Evolutionary conservation across 805 yeast species (phyloP), one percentile per base, ranked within the genome.

Genomic region (Kazachstania martiniae): DNA sequence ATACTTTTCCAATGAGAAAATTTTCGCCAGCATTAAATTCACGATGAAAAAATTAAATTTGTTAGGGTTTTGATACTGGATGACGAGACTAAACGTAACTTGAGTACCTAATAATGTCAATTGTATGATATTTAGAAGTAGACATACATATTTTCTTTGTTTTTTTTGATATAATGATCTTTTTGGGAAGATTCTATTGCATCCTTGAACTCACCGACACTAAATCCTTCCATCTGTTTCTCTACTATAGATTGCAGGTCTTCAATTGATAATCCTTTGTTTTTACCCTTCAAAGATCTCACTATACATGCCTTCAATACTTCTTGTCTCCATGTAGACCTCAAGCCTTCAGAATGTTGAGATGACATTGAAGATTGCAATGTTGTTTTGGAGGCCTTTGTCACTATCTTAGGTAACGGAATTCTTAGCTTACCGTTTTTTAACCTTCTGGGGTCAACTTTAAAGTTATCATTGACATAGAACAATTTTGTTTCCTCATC

Each of bases 161-260:
- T 24, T 16, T 17, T 21, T 12, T 13, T 22, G 29, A 35, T 21
- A 24, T 28, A 35, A 21, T 22, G 22, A 17, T 45, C 49, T 1
- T 26, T 12, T 3, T 41, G 27, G 4, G 31, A 16, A 13, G 33
- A 37, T 3, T 40, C 19, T 13, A 55, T 28, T 4, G 58, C 57
- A n/a, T 49, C 53, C 27, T 42, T 51, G 32, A 53, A 51, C 17
- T 55, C 60, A 13, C 60, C 59, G 2, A 50, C 35, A 38, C 59
- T 55, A 25, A 44, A 35, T 1, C 57, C 59, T 8, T 29, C 32
- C 4, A 42, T 25, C 22, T 45, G 47, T 3, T 29, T 13, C 9
- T 38, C 33, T 5, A 46, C 46, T 12, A 27, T 25, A 2, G 36
- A 33, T 5, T 36, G 25, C 12, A 53, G 30, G 8, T 28, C 32